phyloP scores from a whole-genome alignment of 164 flowering plant genomes.

The Kingdonia uniflora region DNA sequence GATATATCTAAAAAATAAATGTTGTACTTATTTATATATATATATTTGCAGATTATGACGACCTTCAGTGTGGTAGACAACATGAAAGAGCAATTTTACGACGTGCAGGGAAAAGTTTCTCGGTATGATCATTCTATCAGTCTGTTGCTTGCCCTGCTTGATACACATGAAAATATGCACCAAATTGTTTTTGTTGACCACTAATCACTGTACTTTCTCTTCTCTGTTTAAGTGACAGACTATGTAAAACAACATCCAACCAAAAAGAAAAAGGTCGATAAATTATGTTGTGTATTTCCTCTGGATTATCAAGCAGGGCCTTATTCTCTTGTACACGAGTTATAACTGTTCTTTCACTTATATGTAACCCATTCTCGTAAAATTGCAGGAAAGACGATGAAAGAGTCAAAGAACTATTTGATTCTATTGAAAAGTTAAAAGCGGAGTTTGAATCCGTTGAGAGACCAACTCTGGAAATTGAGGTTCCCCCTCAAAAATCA shows the following conservation, averaged over 20 bases:
- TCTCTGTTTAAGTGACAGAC: no score
- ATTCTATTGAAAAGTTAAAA: constrained; percentile 59
- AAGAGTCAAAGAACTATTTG: constrained; percentile 53
- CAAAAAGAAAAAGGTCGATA: no score
- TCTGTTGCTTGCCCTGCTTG: no score
- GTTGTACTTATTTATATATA: neutral
- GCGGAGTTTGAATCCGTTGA: constrained; percentile 68
- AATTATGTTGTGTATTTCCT: neutral
- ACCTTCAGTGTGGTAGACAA: constrained; percentile 90
- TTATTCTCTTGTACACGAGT: constrained; percentile 2
- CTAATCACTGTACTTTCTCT: no score
- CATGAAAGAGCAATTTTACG: constrained; percentile 80
- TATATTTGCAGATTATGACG: constrained; percentile 82
- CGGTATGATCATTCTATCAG: constrained; percentile 30
- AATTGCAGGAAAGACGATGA: constrained; percentile 66
- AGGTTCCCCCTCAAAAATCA: constrained; percentile 36
- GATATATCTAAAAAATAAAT: neutral
- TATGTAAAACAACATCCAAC: no score
- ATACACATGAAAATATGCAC: no score
- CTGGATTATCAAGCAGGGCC: neutral
- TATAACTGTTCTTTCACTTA: no score
- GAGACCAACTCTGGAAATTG: constrained; percentile 67
- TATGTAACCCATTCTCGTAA: neutral
- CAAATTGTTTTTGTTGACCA: no score
- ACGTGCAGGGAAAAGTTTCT: constrained; percentile 37